Evolutionary conservation across 371 early-diverging fungal species (phyloP).

Genomic region (Paraphysoderma sedebokerense): DNA sequence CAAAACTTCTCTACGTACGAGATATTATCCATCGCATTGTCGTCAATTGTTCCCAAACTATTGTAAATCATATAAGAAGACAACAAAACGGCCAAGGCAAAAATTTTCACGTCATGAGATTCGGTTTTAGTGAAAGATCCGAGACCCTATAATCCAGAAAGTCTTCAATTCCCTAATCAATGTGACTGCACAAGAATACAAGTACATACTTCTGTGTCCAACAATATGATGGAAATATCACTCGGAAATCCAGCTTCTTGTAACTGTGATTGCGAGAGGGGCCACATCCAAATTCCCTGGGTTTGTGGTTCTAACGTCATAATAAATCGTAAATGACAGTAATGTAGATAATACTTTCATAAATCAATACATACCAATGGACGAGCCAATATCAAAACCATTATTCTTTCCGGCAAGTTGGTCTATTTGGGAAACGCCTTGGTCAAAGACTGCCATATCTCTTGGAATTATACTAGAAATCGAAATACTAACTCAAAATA

Average conservation of each 20-base stretch:
- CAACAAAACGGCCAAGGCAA: not conserved
- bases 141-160: not conserved
- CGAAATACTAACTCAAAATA: not conserved
- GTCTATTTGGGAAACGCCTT: not conserved
- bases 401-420: not conserved
- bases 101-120: not conserved
- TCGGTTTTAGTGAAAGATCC: conserved; percentile 1
- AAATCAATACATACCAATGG: not conserved
- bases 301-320: not conserved
- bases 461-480: not conserved
- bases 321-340: not conserved
- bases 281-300: conserved; percentile 1
- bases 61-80: not conserved
- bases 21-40: not conserved
- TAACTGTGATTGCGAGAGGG: not conserved
- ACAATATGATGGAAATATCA: not conserved
- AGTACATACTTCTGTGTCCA: not conserved
- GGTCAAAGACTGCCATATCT: not conserved
- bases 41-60: not conserved
- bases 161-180: not conserved
- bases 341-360: not conserved
- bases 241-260: not conserved
- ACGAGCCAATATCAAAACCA: not conserved
- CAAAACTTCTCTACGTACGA: too few relatives aligned
- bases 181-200: not conserved